Base-by-base conservation (phyloP, 768 basidiomycete species). In the Austroboletus eburneus region DNA sequence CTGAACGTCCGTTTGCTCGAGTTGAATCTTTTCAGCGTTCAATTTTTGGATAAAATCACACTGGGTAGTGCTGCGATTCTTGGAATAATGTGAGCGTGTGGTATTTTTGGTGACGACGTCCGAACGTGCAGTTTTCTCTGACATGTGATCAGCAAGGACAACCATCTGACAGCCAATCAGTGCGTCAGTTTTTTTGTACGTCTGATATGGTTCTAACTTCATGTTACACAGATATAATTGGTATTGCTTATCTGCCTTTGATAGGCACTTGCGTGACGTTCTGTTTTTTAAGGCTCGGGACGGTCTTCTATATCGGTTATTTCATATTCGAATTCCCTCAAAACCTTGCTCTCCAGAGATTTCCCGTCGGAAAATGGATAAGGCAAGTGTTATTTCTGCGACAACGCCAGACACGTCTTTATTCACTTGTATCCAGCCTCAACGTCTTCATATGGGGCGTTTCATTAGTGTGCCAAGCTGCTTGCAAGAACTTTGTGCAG, bases 301-400 rank as follows among this genome's bases (percentile, higher is more conserved):
- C 85, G 4, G 76, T 87, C 27, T 86, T 86, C 59, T 87, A 87
- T 54, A 60, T 87, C 40, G 77, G 80, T 56, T 87, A 86, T 55
- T 74, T 87, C 10, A 55, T 71, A 8, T 87, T 88, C 51, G 83
- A 86, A 56, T 85, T 82, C 52, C 86, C 85, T 1, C 86, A 86
- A 59, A 87, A 86, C 56, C 63, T 85, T 9, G 81, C 78, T 0
- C 69, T 88, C 6, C 85, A 87, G 52, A 73, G 77, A 16, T 86
- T 85, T 55, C 85, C 84, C 0, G 85, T 88, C 9, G 85, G 81
- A 10, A 85, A 77, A 74, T 88, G 85, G 85, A 84, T 88, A 80
- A 86, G 84, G 85, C 77, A 48, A 24, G 69, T 39, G 24, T 32
- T 22, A 2, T 30, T 12, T n/a, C n/a, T n/a, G n/a, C n/a, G n/a